Conservation (phyloP, 495 filamentous ascomycete genomes). For the Ramalina intermedia region DNA sequence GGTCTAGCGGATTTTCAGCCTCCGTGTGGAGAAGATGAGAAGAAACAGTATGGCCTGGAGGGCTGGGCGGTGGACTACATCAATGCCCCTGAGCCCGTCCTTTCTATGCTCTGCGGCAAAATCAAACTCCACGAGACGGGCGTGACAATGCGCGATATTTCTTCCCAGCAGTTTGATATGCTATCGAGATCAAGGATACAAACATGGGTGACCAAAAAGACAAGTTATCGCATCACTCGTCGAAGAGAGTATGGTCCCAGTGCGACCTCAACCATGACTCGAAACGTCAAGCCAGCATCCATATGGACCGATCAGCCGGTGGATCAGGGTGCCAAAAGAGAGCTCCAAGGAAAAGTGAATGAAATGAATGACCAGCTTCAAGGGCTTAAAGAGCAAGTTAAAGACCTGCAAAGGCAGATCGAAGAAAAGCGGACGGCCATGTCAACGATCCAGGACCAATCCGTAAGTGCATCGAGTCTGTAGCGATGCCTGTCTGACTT, state of each 20-base stretch:
- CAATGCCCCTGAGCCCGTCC: slow-evolving; percentile 66
- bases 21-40: slow-evolving; percentile 33
- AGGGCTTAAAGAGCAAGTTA: slow-evolving; percentile 21
- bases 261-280: slow-evolving; percentile 50
- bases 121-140: slow-evolving; percentile 50
- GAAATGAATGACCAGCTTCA: slow-evolving; percentile 29
- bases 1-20: slow-evolving; percentile 29
- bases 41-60: slow-evolving; percentile 53
- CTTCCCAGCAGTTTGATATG: slow-evolving; percentile 43
- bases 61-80: slow-evolving; percentile 65
- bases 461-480: slow-evolving; percentile 17
- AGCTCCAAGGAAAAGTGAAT: slow-evolving; percentile 29
- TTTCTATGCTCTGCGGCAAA: slow-evolving; percentile 72
- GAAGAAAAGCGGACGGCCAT: slow-evolving; percentile 7
- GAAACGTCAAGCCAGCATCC: slow-evolving; percentile 35
- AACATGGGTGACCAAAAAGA: slow-evolving; percentile 49
- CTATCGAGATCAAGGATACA: slow-evolving; percentile 38
- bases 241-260: slow-evolving; percentile 60
- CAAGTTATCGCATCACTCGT: slow-evolving; percentile 42
- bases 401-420: slow-evolving; percentile 13
- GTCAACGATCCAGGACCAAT: slow-evolving; percentile 20
- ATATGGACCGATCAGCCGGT: slow-evolving; percentile 70
- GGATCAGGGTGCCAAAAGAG: slow-evolving; percentile 43
- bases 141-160: slow-evolving; percentile 45
- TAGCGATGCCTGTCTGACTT: slow-evolving; percentile 12